Conservation (phyloP, 768 basidiomycete species). For the Lyophyllum shimeji region DNA sequence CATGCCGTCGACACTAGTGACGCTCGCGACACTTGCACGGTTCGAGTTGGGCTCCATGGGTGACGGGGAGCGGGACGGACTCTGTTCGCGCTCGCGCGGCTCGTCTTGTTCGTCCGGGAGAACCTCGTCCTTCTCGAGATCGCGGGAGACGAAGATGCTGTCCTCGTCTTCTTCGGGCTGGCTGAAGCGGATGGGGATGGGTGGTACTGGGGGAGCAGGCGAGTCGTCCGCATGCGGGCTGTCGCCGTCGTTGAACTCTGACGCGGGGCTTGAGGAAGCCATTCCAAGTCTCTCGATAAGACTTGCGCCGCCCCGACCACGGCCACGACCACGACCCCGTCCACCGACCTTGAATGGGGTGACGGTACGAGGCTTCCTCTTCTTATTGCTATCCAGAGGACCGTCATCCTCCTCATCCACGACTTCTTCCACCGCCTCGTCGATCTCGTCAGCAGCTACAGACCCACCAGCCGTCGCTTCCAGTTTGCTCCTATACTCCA, state of each 20-base stretch:
- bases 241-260: constrained; percentile 45
- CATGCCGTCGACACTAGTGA: constrained; percentile 84
- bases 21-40: constrained; percentile 67
- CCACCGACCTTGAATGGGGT: constrained; percentile 60
- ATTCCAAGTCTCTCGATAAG: constrained; percentile 64
- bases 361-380: constrained; percentile 32
- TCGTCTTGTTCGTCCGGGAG: constrained; percentile 24
- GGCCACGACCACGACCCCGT: constrained; percentile 51
- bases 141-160: constrained; percentile 33
- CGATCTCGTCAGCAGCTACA: constrained; percentile 40
- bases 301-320: constrained; percentile 49
- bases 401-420: constrained; percentile 45
- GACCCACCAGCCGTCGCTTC: constrained; percentile 38
- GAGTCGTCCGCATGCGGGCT: constrained; percentile 27
- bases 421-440: constrained; percentile 43
- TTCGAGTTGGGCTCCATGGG: constrained; percentile 48
- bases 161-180: constrained; percentile 36
- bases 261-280: constrained; percentile 52
- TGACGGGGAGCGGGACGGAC: constrained; percentile 35
- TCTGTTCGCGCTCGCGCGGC: constrained; percentile 14
- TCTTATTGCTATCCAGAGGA: constrained; percentile 34
- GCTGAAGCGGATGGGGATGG: constrained; percentile 37
- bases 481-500: constrained; percentile 61
- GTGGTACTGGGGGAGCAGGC: constrained; percentile 37
- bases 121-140: constrained; percentile 22